phyloP scores from a whole-genome alignment of 2,329 filamentous ascomycete genomes.

The Canariomyces notabilis region DNA sequence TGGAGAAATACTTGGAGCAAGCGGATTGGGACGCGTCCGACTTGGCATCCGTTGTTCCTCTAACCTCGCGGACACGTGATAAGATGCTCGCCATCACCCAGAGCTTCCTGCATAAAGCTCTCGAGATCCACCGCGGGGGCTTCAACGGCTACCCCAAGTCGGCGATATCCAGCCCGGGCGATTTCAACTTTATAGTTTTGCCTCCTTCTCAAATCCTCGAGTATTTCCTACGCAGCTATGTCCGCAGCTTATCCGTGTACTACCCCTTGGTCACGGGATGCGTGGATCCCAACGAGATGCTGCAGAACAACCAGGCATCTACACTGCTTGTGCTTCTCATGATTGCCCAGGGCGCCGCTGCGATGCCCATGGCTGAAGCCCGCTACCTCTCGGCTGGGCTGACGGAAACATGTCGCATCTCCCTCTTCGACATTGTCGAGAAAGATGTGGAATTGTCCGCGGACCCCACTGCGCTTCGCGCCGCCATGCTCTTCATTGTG shows the following conservation, averaged over 20 bases:
- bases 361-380: constrained; percentile 60
- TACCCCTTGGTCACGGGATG: constrained; percentile 57
- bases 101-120: constrained; percentile 63
- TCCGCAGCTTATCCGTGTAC: constrained; percentile 61
- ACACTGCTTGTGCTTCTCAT: constrained; percentile 64
- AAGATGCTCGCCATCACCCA: constrained; percentile 68
- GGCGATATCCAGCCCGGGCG: constrained; percentile 42
- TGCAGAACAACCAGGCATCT: constrained; percentile 61
- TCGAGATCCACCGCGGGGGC: constrained; percentile 60
- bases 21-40: constrained; percentile 34
- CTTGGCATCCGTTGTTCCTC: constrained; percentile 40
- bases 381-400: constrained; percentile 61
- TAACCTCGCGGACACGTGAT: constrained; percentile 52
- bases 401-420: constrained; percentile 67
- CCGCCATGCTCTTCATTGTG: constrained; percentile 62
- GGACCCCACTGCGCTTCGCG: constrained; percentile 59
- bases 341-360: constrained; percentile 65
- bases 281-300: constrained; percentile 62
- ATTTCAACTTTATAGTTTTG: constrained; percentile 60
- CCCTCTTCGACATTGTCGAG: constrained; percentile 66
- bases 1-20: constrained; percentile 39
- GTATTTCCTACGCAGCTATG: constrained; percentile 61
- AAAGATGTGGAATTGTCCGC: constrained; percentile 64
- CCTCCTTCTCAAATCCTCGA: constrained; percentile 63
- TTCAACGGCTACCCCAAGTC: constrained; percentile 36